A percentile compares a stretch with the other conserved stretches of the same genome.
phyloP scores from a whole-genome alignment of 2,329 filamentous ascomycete genomes.

The Phaeoacremonium minimum region DNA sequence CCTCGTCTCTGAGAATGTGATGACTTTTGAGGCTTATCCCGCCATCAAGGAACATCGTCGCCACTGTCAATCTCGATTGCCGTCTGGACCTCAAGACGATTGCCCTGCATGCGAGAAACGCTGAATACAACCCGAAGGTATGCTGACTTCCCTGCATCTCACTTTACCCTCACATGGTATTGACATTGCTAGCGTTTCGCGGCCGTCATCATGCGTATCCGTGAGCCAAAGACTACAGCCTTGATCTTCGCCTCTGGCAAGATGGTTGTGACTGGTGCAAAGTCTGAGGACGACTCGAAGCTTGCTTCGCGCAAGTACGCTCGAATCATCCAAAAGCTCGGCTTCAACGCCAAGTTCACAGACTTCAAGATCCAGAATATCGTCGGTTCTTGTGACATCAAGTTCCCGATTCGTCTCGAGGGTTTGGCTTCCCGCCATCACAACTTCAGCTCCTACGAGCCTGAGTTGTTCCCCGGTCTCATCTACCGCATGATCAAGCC shows the following conservation, averaged over 20 bases:
- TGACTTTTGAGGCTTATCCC: conserved; percentile 49
- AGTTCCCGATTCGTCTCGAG: conserved; percentile 96
- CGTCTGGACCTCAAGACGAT: conserved; percentile 98
- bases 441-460: conserved; percentile 99
- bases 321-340: conserved; percentile 98
- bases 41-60: conserved; percentile 87
- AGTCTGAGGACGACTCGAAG: conserved; percentile 97
- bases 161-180: too few species aligned
- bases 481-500: conserved; percentile 99
- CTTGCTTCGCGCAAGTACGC: conserved; percentile 96
- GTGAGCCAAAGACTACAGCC: conserved; percentile 96
- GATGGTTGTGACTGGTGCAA: conserved; percentile 98
- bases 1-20: conserved; percentile 23
- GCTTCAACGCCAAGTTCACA: conserved; percentile 98
- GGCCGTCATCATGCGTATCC: conserved; percentile 99
- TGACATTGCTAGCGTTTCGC: conserved; percentile 90
- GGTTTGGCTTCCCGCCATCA: conserved; percentile 95
- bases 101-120: conserved; percentile 94
- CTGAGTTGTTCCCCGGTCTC: conserved; percentile 95
- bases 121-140: conserved; percentile 98
- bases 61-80: conserved; percentile 96
- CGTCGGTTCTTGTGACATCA: conserved; percentile 97
- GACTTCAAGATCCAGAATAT: conserved; percentile 99
- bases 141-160: conserved; percentile 34
- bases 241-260: conserved; percentile 98